A percentile compares a stretch with the other conserved stretches of the same genome.
Evolutionary conservation across 163 green algal species (phyloP).

Genomic region (Chlamydomonas reinhardtii): DNA sequence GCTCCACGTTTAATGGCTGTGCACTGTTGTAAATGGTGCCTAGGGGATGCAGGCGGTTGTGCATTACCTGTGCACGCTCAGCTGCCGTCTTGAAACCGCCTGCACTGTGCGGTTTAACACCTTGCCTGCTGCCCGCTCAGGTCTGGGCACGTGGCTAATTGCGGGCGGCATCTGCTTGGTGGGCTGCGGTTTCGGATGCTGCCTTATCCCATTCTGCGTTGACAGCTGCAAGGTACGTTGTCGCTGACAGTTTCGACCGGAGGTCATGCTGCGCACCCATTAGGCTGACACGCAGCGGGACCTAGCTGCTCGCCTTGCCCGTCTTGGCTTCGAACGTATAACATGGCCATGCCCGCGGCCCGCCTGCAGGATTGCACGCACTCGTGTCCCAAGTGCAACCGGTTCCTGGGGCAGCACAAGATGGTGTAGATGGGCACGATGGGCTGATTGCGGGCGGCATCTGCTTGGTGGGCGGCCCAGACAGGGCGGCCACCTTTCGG

Average conservation of each 20-base stretch:
- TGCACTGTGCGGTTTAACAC: not conserved
- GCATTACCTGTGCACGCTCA: too few relatives aligned
- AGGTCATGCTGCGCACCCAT: not conserved
- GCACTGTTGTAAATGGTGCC: too few relatives aligned
- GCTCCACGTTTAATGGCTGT: not conserved
- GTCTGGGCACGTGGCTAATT: constrained; percentile 9
- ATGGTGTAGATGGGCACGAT: not conserved
- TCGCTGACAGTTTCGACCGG: not conserved
- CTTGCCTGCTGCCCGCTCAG: not conserved
- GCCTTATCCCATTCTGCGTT: constrained; percentile 8
- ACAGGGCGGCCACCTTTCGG: too few relatives aligned
- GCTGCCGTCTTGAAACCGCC: too few relatives aligned
- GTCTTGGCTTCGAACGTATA: too few relatives aligned
- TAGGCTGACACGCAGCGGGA: too few relatives aligned
- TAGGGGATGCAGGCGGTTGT: too few relatives aligned
- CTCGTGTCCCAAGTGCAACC: not conserved
- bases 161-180: not conserved
- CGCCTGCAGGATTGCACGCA: not conserved
- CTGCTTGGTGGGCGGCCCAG: not conserved
- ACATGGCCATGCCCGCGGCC: not conserved
- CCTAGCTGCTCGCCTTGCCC: too few relatives aligned
- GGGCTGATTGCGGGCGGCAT: constrained; percentile 1
- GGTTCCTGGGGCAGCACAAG: not conserved
- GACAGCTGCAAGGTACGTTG: not conserved
- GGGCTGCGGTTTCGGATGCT: not conserved